Evolutionary conservation across 2,329 filamentous ascomycete species (phyloP), one percentile per base, ranked within the genome.

Genomic region (Colletotrichum sp.): DNA sequence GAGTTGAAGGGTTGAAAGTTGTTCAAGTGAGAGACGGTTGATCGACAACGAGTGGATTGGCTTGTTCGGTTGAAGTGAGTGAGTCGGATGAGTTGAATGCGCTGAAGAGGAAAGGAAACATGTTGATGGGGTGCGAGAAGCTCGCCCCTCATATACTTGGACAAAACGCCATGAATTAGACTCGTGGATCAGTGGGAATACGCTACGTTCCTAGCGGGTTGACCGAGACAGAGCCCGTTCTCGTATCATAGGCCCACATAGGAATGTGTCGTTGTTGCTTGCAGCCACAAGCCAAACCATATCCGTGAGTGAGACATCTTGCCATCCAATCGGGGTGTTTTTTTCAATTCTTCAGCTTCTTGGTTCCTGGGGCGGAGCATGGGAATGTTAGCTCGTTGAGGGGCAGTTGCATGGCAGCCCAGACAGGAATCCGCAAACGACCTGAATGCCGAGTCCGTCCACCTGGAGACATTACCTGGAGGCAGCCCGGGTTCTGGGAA

Each of bases 251-350:
- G 44, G 32, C 44, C 68, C 57, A 28, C 52, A 6, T 15, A 59
- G 73, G 73, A 76, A 76, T 76, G 73, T 55, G n/a, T 26, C 13
- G 32, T 64, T 32, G 39, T 67, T n/a, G 73, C 21, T 69, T 76
- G 73, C 73, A 69, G 73, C 70, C 70, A 65, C 63, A 52, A 18
- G 28, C 34, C 57, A 26, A 52, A 18, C 70, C 73, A 30, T 34
- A 52, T 76, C 44, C 70, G 73, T 76, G 21, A 55, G 15, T 65
- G 70, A 65, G 64, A 73, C 73, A 65, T 15, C 3, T 3, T 16
- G 10, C 28, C 28, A 3, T 8, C 70, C 64, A 76, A 64, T 73
- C 34, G 28, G 44, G 18, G 24, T 21, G 10, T 24, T 64, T 24
- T 26, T 26, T 36, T 16, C 21, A 24, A 26, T 30, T 52, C 44